These are phyloP conservation scores for Phialemonium atrogriseum DNA, from an alignment of 2,329 filamentous ascomycete genomes.

Conservation along the genomic window DNA sequence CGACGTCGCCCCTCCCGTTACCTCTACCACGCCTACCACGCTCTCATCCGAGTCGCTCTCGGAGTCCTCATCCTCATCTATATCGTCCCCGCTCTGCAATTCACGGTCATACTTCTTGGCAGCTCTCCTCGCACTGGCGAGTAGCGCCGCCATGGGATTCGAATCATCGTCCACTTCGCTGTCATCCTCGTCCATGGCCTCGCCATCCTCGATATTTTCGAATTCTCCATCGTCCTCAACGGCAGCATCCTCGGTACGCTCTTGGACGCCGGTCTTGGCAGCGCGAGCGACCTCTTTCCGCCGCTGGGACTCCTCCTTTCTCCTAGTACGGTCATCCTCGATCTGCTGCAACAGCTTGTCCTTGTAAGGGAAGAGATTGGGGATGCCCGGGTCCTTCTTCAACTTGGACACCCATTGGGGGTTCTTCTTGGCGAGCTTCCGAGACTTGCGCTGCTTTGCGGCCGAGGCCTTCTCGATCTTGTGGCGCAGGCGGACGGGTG, in stretches of 20 bases:
- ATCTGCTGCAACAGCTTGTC: constrained; percentile 91
- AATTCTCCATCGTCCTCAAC: constrained; percentile 38
- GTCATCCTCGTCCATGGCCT: constrained; percentile 44
- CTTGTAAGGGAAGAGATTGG: constrained; percentile 96
- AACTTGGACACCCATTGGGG: constrained; percentile 91
- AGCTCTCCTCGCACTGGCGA: constrained; percentile 73
- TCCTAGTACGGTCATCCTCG: constrained; percentile 74
- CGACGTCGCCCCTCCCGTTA: constrained; percentile 52
- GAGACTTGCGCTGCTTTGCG: constrained; percentile 83
- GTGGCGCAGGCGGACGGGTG: constrained; percentile 79
- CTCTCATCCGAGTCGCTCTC: constrained; percentile 47
- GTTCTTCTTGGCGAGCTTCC: constrained; percentile 90
- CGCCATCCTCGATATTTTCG: constrained; percentile 40
- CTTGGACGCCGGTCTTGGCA: constrained; percentile 44
- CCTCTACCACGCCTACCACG: constrained; percentile 36
- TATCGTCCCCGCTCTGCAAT: constrained; percentile 50
- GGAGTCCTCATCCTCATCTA: constrained; percentile 43
- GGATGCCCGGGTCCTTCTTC: constrained; percentile 97
- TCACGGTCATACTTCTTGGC: constrained; percentile 67
- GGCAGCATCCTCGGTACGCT: constrained; percentile 35
- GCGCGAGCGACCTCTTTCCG: constrained; percentile 66
- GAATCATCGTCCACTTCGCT: constrained; percentile 50
- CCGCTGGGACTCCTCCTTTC: constrained; percentile 68
- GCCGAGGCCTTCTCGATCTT: constrained; percentile 92
- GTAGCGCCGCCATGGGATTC: constrained; percentile 86